Percentiles rank a stretch among this genome's conserved stretches.
phyloP scores from a whole-genome alignment of 495 filamentous ascomycete species.

The Glonium stellatum region DNA sequence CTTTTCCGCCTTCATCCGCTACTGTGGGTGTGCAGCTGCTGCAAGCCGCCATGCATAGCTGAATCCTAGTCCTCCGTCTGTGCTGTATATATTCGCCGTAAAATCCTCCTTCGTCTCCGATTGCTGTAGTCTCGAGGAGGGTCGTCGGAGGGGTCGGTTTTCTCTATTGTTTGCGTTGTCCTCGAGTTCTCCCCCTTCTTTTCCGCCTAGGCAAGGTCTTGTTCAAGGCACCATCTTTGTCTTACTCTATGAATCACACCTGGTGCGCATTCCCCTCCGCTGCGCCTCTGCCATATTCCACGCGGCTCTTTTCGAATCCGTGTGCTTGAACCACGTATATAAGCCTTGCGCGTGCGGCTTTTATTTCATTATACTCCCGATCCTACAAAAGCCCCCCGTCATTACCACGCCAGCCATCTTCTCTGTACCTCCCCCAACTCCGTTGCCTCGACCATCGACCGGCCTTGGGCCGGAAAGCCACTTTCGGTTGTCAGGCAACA shows the following conservation, averaged over 20 bases:
- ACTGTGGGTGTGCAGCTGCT: slow-evolving; percentile 19
- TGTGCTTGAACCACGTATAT: slow-evolving; percentile 31
- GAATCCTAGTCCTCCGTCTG: slow-evolving; percentile 11
- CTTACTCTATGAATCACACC: slow-evolving; percentile 30
- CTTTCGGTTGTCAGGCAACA: slow-evolving; percentile 11
- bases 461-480: slow-evolving; percentile 30
- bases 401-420: slow-evolving; percentile 11
- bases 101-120: slow-evolving; percentile 9
- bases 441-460: slow-evolving; percentile 24
- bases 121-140: slow-evolving; percentile 8
- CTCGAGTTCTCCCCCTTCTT: neutral
- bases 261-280: slow-evolving; percentile 7
- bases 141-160: neutral
- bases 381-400: slow-evolving; percentile 20
- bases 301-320: slow-evolving; percentile 27
- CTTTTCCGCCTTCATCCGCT: slow-evolving; percentile 28
- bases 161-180: slow-evolving; percentile 2
- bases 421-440: slow-evolving; percentile 6
- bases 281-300: slow-evolving; percentile 27
- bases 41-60: slow-evolving; percentile 9
- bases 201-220: slow-evolving; percentile 14
- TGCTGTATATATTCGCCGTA: slow-evolving; percentile 17
- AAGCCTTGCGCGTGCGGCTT: slow-evolving; percentile 21
- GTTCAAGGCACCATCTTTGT: slow-evolving; percentile 25
- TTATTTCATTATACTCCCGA: slow-evolving; percentile 8